Evolutionary conservation across 2,329 filamentous ascomycete genomes (phyloP), one percentile per base, ranked within the genome.

Genomic region (Lasiodiplodia sp.): DNA sequence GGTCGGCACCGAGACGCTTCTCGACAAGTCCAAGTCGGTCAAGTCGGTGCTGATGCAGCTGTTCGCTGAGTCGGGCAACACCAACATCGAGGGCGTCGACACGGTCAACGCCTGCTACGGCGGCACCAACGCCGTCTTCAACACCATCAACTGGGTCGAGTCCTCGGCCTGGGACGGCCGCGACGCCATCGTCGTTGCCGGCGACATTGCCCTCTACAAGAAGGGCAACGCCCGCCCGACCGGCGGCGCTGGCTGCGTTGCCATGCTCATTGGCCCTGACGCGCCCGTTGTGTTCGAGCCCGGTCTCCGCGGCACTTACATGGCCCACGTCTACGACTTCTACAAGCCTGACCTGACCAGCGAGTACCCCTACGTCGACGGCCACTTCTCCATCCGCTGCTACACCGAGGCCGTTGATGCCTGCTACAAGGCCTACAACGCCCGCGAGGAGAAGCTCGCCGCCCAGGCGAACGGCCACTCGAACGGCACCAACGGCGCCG

Each of bases 21-120:
- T 86, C 70, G 84, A 86, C 81, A 86, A 86, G 81, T 85, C 83
- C 68, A 86, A 86, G 76, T 86, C 84, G 23, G 83, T 85, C 75
- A 86, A 86, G 79, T 84, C 83, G 4, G 83, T 86, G 62, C 76
- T 86, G 68, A 86, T 86, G 84, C 83, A 85, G 72, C 76, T 86
- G 57, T 86, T 86, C 71, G 80, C 81, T 71, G 77, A 80, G 68
- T 82, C 79, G n/a, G 84, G 83, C 75, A 86, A 86, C 78, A 83
- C 79, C 76, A 85, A 86, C 77, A 78, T 86, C 28, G 84, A 86
- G 77, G 84, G 84, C 71, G 81, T 86, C 56, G 84, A 86, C 73
- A 86, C 83, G 25, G 81, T 86, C 70, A 85, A 86, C 71, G 84
- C 84, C 52, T 86, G 84, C 81, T 86, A 86, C 75, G 84, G 84